Evolutionary conservation across 106 monocot species (phyloP), one percentile per base, ranked within the genome.

Genomic region (Allium cepa): DNA sequence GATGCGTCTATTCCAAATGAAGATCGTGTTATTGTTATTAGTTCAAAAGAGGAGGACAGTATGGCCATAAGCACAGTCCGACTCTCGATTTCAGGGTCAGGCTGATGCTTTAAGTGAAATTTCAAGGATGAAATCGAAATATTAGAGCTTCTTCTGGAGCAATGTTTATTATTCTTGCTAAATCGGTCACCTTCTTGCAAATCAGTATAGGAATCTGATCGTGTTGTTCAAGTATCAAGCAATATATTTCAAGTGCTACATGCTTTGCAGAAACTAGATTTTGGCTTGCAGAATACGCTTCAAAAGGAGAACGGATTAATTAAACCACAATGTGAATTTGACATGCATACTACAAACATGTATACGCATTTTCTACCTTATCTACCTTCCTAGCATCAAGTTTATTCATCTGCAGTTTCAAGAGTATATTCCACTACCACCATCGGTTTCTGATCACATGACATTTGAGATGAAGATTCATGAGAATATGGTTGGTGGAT

Each of bases 161-260:
- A 27, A 13, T 53, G 8, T 22, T 67, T 53, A 67, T 8, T 36
- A 15, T 67, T 13, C 53, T 67, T 67, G 67, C 67, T 67, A 67
- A 67, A 67, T 15, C 67, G 55, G 53, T 67, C 55, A 36, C 67
- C 67, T 8, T 4, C 5, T 13, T 67, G 53, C 55, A n/a, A n/a
- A n/a, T 13, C 51, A 53, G 67, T 10, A 53, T 36, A 53, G 9
- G 67, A 67, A 53, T 67, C 67, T 67, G 67, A 67, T 53, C 53
- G 67, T 53, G 47, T 67, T 53, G 26, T 53, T 50, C 67, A 68
- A 52, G 67, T 68, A 68, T 68, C 67, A 68, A 52, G 67, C 12
- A 68, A 68, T 68, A 53, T 55, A 9, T 49, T 53, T 50, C 27
- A 68, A 68, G 67, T 68, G 14, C 55, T 68, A 55, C 4, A 28